These are phyloP conservation scores for Magnusiomyces sp. DNA, from an alignment of 1,139 yeast genomes.

Conservation along the genomic window DNA sequence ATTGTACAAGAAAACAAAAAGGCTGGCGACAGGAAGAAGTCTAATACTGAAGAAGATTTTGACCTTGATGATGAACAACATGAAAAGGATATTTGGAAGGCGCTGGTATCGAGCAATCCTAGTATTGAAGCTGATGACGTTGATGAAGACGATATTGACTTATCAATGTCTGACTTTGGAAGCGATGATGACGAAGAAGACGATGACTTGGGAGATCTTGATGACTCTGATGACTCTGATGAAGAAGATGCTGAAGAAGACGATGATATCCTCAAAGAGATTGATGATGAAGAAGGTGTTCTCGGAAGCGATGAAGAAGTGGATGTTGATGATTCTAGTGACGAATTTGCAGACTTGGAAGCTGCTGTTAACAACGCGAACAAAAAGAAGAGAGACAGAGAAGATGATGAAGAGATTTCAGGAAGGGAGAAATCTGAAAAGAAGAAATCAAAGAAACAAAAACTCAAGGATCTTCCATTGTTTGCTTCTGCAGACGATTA, in stretches of 20 bases:
- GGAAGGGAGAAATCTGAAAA: constrained; percentile 41
- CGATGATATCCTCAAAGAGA: constrained; percentile 13
- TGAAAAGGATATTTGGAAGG: constrained; percentile 84
- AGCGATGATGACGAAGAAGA: constrained; percentile 37
- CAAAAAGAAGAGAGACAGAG: constrained; percentile 11
- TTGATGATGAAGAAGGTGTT: constrained; percentile 21
- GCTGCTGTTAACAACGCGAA: constrained; percentile 12
- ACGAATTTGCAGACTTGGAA: constrained; percentile 19
- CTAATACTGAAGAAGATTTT: constrained; percentile 26
- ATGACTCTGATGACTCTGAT: constrained; percentile 29
- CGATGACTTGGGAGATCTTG: constrained; percentile 29
- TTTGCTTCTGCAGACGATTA: constrained; percentile 91
- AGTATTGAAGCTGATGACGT: constrained; percentile 52
- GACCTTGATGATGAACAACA: constrained; percentile 38
- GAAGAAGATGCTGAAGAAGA: constrained; percentile 29
- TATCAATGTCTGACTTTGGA: constrained; percentile 18
- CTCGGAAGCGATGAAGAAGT: constrained; percentile 27
- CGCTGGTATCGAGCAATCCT: constrained; percentile 76
- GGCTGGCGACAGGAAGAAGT: constrained; percentile 19
- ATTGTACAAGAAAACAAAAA: constrained; percentile 45
- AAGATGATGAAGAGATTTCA: constrained; percentile 27
- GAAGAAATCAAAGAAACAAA: constrained; percentile 45
- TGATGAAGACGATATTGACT: constrained; percentile 32
- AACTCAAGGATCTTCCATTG: constrained; percentile 63
- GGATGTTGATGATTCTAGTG: constrained; percentile 27